These are phyloP conservation scores for Aureobasidium mangrovei DNA, from an alignment of 2,329 filamentous ascomycete genomes.

Conservation along the genomic window DNA sequence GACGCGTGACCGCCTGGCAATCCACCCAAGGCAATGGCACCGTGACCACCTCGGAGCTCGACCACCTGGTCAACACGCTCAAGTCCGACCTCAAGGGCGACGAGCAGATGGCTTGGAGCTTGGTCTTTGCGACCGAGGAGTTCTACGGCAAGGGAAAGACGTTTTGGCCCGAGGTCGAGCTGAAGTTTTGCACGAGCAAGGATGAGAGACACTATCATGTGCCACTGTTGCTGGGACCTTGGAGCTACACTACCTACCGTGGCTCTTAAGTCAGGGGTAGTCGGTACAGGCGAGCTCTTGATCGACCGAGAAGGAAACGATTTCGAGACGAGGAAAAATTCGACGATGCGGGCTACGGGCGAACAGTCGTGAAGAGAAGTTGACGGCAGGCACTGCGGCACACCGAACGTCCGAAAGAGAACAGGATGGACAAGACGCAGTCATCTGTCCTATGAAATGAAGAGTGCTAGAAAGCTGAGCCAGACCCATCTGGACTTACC, in stretches of 20 bases:
- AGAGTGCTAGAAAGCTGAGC: no score
- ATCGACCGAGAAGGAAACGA: no score
- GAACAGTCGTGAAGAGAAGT: no score
- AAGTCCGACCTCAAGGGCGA: conserved; percentile 22
- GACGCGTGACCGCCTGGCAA: conserved; percentile 62
- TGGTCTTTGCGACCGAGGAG: conserved; percentile 62
- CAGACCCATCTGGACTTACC: no score
- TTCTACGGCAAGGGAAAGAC: conserved; percentile 58
- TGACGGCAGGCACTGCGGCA: no score
- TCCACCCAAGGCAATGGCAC: conserved; percentile 30
- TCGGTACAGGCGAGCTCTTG: background rate
- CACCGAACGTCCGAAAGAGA: no score
- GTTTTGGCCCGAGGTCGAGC: conserved; percentile 50
- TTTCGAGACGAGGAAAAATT: no score
- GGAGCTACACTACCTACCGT: conserved; percentile 73
- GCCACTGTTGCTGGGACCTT: conserved; percentile 66
- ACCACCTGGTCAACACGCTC: conserved; percentile 31
- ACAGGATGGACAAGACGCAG: no score
- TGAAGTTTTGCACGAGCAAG: conserved; percentile 41
- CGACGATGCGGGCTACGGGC: no score
- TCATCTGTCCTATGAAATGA: no score
- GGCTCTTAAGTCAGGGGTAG: conserved; percentile 48
- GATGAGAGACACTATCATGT: conserved; percentile 65
- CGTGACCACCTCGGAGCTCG: conserved; percentile 30
- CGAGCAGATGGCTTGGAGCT: conserved; percentile 52